phyloP scores from a whole-genome alignment of 1,284 basidiomycete species.

The Moesziomyces antarcticus region DNA sequence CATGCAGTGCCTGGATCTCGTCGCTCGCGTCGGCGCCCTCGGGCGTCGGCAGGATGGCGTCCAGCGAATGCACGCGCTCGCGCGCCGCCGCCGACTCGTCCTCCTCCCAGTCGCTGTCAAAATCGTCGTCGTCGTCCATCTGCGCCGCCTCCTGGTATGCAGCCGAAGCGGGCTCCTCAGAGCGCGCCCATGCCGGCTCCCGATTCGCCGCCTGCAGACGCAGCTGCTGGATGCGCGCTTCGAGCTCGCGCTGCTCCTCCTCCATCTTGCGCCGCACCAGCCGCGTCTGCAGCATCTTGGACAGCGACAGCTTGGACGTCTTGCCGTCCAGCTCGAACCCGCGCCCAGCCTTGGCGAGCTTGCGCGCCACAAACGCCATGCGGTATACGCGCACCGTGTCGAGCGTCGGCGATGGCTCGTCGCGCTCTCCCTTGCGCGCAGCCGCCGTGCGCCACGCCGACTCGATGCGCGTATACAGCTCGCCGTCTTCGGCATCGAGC shows the following conservation, averaged over 20 bases:
- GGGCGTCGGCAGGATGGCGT: not conserved
- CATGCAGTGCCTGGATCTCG: constrained; percentile 74
- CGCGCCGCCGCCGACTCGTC: constrained; percentile 1
- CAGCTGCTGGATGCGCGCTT: constrained; percentile 71
- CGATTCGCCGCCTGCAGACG: constrained; percentile 4
- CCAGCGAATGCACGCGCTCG: not conserved
- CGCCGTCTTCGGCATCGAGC: constrained; percentile 44
- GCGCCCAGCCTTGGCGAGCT: constrained; percentile 77
- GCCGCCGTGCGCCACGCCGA: constrained; percentile 70
- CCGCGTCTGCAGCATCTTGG: constrained; percentile 77
- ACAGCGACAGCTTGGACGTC: constrained; percentile 69
- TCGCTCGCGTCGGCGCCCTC: constrained; percentile 12
- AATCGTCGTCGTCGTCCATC: constrained; percentile 42
- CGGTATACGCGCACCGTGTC: constrained; percentile 72
- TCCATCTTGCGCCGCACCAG: constrained; percentile 78
- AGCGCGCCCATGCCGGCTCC: not conserved
- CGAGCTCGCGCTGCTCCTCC: constrained; percentile 69
- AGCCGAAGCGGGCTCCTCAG: not conserved
- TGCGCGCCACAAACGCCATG: constrained; percentile 77
- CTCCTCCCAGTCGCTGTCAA: constrained; percentile 31
- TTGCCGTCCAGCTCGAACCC: constrained; percentile 77
- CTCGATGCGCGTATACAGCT: constrained; percentile 36
- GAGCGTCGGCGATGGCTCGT: constrained; percentile 70
- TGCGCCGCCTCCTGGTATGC: constrained; percentile 49
- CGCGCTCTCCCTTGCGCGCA: constrained; percentile 84